A percentile compares a stretch with the other conserved stretches of the same genome.
Evolutionary conservation across 768 basidiomycete species (phyloP).

Genomic region (Podaxis carcinomalis): DNA sequence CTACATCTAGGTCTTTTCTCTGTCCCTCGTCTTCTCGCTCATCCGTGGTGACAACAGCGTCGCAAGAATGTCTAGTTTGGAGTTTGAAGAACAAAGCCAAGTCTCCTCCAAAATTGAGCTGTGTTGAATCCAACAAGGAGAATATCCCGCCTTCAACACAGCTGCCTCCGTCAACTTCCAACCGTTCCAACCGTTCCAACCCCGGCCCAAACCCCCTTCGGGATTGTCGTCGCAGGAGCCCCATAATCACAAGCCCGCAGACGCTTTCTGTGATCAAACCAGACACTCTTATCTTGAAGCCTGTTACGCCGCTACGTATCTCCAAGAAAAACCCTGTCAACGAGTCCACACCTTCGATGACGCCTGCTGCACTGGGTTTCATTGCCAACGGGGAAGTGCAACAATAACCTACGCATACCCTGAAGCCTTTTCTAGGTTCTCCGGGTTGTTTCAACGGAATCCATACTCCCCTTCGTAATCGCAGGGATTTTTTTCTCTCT

Average conservation of each 20-base stretch:
- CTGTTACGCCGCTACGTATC: neutral
- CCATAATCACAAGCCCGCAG: neutral
- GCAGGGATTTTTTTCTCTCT: no score
- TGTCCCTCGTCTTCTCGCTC: neutral
- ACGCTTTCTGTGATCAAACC: neutral
- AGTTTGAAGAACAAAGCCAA: neutral
- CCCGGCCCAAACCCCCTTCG: neutral
- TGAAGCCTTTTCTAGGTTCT: no score
- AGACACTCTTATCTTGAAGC: neutral
- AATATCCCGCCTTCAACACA: neutral
- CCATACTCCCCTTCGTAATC: no score
- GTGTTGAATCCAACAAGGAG: neutral
- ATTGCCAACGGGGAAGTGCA: no score
- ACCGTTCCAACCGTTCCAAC: neutral
- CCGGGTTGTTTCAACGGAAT: no score
- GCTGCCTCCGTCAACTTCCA: neutral
- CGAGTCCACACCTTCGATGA: neutral
- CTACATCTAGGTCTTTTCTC: neutral
- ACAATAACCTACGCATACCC: no score
- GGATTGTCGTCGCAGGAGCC: neutral
- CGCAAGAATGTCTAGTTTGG: neutral
- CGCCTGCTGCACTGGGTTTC: no score
- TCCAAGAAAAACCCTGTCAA: slow-evolving; percentile 1
- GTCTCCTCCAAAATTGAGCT: neutral
- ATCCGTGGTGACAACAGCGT: neutral